Evolutionary conservation across 1,284 basidiomycete genomes (phyloP).

Genomic region (Phenoliferia sp.): DNA sequence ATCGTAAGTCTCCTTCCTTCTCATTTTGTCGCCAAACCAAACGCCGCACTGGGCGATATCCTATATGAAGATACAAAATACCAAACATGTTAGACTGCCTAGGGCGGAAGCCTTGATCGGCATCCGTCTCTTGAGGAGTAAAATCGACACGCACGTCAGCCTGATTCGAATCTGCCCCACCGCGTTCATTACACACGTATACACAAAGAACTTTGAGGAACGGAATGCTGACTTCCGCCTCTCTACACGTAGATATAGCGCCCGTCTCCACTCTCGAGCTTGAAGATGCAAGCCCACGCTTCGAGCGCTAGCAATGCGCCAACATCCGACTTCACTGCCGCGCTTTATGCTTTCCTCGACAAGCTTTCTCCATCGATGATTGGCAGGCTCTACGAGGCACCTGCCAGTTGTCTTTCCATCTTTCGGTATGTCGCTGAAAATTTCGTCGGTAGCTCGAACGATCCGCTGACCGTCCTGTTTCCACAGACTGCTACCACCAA

Average conservation of each 20-base stretch:
- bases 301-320: neutral
- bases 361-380: conserved; percentile 78
- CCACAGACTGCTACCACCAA: conserved; percentile 64
- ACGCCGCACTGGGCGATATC: neutral
- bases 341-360: conserved; percentile 61
- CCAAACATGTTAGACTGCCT: conserved; percentile 9
- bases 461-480: neutral
- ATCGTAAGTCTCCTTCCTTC: neutral
- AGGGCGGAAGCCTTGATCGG: neutral
- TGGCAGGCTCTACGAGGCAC: conserved; percentile 76
- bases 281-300: neutral
- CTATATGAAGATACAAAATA: neutral
- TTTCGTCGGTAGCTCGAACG: neutral
- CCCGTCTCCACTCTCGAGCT: neutral
- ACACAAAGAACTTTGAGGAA: neutral
- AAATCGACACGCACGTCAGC: conserved; percentile 3
- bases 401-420: conserved; percentile 88
- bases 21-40: neutral
- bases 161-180: neutral
- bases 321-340: conserved; percentile 8
- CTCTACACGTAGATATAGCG: neutral
- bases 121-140: neutral
- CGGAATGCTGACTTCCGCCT: neutral
- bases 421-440: conserved; percentile 61
- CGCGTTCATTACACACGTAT: neutral